Base-by-base conservation (phyloP, 2,329 filamentous ascomycete species). In the Arthrinium phaeospermum region DNA sequence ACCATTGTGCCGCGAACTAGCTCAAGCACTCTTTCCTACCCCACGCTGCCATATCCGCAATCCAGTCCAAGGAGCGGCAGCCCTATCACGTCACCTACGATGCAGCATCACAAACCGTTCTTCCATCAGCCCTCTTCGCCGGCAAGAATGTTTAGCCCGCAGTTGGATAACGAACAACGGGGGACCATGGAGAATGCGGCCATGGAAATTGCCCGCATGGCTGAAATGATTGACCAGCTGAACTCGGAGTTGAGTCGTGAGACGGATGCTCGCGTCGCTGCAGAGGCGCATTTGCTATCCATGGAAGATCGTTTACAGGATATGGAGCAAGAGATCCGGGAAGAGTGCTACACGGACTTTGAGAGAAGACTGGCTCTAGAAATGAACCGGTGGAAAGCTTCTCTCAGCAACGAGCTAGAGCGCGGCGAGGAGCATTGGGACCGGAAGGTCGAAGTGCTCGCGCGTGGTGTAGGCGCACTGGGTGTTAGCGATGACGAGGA, bases 271-370 rank as follows among this genome's bases (percentile, higher is more conserved):
- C 89, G 95, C 2, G 84, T 90, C 68, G 90, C 93, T 47, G 91
- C 92, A 3, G 95, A 98, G 79, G 88, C 91, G 1, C 92, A 92
- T 75, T 89, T 96, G 74, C 85, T 91, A 49, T 91, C 90, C 4
- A 91, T 93, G 83, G 89, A 94, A 61, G 91, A 94, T 34, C 82
- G 88, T 5, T 84, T 91, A 77, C 76, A 90, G 5, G 89, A 91
- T 70, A 85, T 97, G 16, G 96, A 99, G 80, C 91, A 93, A 76
- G 92, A 92, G 7, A 90, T 98, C 44, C 91, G 96, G 30, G 96
- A 98, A 78, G 96, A 98, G 76, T 96, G 95, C 77, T 95, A 91
- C 76, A 87, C 85, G 2, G 96, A 98, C 79, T 97, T 97, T 85
- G 96, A 99, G 79, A 86, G 89, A 73, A 89, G 91, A 14, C 87